Conservation (phyloP, 257 asterid species). For the Solanum ahanhuiri region DNA sequence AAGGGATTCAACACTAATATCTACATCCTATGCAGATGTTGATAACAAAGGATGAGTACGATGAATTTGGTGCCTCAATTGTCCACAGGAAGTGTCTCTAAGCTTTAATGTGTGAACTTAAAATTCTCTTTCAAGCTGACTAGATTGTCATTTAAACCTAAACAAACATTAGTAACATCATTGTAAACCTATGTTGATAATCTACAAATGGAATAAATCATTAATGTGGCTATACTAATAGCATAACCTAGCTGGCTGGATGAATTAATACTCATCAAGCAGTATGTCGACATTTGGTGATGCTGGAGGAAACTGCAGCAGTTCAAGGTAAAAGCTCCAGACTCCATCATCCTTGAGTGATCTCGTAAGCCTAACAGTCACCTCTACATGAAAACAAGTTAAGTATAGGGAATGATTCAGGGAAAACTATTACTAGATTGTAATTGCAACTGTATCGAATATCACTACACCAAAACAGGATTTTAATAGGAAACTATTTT, state of each 20-base stretch:
- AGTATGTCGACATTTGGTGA: background rate
- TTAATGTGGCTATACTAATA: background rate
- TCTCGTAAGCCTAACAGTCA: too few species aligned
- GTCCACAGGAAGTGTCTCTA: background rate
- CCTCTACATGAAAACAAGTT: background rate
- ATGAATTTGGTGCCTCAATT: background rate
- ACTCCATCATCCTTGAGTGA: background rate
- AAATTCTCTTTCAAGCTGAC: background rate
- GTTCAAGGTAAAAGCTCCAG: background rate
- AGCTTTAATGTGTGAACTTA: background rate
- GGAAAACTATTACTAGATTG: too few species aligned
- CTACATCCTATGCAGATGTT: background rate
- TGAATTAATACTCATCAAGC: too few species aligned
- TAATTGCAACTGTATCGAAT: too few species aligned
- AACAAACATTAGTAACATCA: too few species aligned
- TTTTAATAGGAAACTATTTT: too few species aligned
- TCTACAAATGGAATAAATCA: background rate
- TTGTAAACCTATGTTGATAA: too few species aligned
- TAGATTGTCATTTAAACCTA: too few species aligned
- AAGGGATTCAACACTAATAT: background rate
- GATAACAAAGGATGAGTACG: background rate
- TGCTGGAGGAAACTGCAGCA: background rate
- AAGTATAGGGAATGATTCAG: too few species aligned
- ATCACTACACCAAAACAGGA: too few species aligned
- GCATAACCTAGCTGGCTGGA: too few species aligned